phyloP scores from a whole-genome alignment of 176 grass and related monocot species.

The Zea mays region DNA sequence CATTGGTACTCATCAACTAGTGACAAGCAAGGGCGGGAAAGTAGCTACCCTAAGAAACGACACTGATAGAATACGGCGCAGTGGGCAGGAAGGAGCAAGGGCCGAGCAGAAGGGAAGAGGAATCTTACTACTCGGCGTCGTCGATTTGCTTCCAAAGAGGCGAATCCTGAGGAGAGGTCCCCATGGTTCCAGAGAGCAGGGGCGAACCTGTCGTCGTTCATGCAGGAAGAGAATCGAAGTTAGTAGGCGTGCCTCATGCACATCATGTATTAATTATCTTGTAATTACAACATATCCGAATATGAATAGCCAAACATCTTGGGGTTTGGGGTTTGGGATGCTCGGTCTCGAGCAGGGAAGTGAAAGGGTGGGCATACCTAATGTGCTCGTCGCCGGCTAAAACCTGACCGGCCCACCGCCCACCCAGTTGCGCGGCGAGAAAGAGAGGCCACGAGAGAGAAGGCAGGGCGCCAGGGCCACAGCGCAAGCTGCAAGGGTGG shows the following conservation, averaged over 20 bases:
- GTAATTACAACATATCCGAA: not conserved
- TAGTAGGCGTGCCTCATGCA: not conserved
- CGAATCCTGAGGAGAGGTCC: constrained; percentile 39
- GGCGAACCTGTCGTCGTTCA: not conserved
- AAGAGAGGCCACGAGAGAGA: too few relatives aligned
- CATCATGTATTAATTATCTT: too few relatives aligned
- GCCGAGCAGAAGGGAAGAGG: too few relatives aligned
- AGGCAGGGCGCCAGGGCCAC: too few relatives aligned
- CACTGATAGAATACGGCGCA: too few relatives aligned
- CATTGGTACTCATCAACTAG: not conserved
- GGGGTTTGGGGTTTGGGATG: not conserved
- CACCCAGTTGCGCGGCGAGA: too few relatives aligned
- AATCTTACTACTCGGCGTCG: constrained; percentile 50
- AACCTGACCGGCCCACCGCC: too few relatives aligned
- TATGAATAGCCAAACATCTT: not conserved
- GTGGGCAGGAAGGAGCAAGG: too few relatives aligned
- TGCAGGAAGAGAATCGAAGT: not conserved
- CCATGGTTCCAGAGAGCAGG: constrained; percentile 20
- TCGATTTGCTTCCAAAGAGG: constrained; percentile 55
- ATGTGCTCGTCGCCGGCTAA: too few relatives aligned
- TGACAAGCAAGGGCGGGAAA: not conserved
- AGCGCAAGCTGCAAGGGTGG: too few relatives aligned
- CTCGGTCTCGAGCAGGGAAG: not conserved
- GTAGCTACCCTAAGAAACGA: not conserved
- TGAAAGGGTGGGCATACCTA: not conserved